Conservation (phyloP, 441 rosid genomes). For the Daphne laureola region DNA sequence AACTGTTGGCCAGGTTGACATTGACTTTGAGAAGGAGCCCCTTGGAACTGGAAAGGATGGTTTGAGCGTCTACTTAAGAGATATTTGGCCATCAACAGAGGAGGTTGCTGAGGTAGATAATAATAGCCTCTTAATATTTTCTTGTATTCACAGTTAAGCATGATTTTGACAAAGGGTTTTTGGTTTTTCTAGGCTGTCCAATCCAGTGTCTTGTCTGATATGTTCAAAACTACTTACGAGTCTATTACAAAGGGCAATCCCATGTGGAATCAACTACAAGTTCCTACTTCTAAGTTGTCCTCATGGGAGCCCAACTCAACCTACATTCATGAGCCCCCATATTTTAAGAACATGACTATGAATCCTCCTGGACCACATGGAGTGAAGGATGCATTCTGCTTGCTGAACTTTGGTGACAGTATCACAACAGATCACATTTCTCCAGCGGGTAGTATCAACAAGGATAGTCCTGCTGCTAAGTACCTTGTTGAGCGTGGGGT, state of each 20-base stretch:
- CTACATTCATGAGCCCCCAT: constrained; percentile 97
- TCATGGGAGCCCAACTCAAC: constrained; percentile 92
- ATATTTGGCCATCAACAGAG: constrained; percentile 88
- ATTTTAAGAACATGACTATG: constrained; percentile 91
- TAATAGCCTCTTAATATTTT: constrained; percentile 1
- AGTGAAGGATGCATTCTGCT: constrained; percentile 94
- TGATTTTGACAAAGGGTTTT: constrained; percentile 9
- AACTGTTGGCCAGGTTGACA: constrained; percentile 58
- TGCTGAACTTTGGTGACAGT: constrained; percentile 93
- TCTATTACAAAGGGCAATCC: constrained; percentile 93
- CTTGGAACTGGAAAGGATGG: constrained; percentile 90
- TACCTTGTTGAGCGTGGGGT: constrained; percentile 82
- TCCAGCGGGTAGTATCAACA: constrained; percentile 96
- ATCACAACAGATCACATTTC: constrained; percentile 98
- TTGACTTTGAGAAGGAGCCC: constrained; percentile 92
- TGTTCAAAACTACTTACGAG: constrained; percentile 88
- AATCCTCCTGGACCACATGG: constrained; percentile 86
- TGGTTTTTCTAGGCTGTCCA: constrained; percentile 67
- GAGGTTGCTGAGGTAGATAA: constrained; percentile 82
- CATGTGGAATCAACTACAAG: constrained; percentile 83
- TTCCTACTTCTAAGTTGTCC: constrained; percentile 53
- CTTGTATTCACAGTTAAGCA: constrained; percentile 8
- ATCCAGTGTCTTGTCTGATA: constrained; percentile 87
- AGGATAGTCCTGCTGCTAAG: constrained; percentile 94
- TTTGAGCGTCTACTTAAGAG: constrained; percentile 64